phyloP scores from a whole-genome alignment of 345 rosid species.

The Crucihimalaya himalaica region DNA sequence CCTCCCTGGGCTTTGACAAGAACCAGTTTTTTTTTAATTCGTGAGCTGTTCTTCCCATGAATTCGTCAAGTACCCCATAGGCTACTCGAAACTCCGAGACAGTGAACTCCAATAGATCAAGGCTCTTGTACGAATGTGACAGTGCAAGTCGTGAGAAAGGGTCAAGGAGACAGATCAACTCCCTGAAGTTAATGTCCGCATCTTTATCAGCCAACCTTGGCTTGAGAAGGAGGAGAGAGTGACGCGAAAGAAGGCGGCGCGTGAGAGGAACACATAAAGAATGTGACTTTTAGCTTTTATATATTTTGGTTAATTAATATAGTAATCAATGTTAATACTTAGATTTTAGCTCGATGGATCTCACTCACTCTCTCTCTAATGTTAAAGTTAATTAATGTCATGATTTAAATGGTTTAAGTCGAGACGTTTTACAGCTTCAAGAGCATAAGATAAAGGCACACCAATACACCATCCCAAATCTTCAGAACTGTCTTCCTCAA shows the following conservation, averaged over 20 bases:
- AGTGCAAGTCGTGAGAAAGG: background rate
- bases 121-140: background rate
- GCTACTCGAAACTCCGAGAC: background rate
- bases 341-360: too few relatives aligned
- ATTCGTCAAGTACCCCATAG: background rate
- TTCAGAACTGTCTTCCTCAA: slow-evolving; percentile 20
- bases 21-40: background rate
- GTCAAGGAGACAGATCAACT: too few relatives aligned
- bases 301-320: too few relatives aligned
- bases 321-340: too few relatives aligned
- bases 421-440: slow-evolving; percentile 17
- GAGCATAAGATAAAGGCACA: background rate
- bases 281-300: too few relatives aligned
- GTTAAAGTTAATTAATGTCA: too few relatives aligned
- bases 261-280: too few relatives aligned
- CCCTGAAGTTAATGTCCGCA: too few relatives aligned
- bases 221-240: too few relatives aligned
- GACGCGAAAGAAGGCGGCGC: too few relatives aligned
- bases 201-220: too few relatives aligned
- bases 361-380: too few relatives aligned
- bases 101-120: background rate
- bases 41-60: background rate
- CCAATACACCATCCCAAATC: slow-evolving; percentile 13
- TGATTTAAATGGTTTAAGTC: background rate
- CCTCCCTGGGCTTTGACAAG: background rate